These are phyloP conservation scores for Sungouiozyma intestinalis DNA, from an alignment of 805 yeast species.

Conservation along the genomic window DNA sequence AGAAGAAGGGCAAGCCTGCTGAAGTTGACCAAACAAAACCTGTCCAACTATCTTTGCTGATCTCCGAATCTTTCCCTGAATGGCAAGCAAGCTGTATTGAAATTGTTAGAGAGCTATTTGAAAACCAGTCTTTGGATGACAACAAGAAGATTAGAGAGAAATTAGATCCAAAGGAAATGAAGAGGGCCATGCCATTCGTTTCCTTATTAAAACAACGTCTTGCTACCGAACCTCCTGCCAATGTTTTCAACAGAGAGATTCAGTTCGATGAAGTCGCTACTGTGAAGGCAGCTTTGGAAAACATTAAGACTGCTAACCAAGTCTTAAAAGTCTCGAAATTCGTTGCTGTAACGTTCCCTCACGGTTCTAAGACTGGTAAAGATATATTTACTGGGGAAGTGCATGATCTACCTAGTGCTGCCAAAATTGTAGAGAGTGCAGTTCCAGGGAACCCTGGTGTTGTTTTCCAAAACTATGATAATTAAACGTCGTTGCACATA, in stretches of 20 bases:
- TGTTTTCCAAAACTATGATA: constrained; percentile 51
- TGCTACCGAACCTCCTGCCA: constrained; percentile 51
- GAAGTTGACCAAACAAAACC: constrained; percentile 71
- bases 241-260: constrained; percentile 83
- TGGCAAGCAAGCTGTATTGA: constrained; percentile 82
- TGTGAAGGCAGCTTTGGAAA: constrained; percentile 44
- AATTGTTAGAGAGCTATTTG: constrained; percentile 68
- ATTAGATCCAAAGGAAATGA: constrained; percentile 76
- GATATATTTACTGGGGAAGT: constrained; percentile 60
- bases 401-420: constrained; percentile 48
- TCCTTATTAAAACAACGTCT: constrained; percentile 77
- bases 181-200: constrained; percentile 97
- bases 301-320: constrained; percentile 56
- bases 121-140: constrained; percentile 51
- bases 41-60: constrained; percentile 57
- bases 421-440: constrained; percentile 70
- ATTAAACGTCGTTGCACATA: neutral
- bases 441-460: constrained; percentile 94
- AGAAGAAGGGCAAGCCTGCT: constrained; percentile 74
- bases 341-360: constrained; percentile 50
- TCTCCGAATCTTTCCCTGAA: constrained; percentile 80
- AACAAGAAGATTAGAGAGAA: constrained; percentile 51
- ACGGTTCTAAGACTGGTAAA: constrained; percentile 52
- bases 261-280: constrained; percentile 68
- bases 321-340: constrained; percentile 44